Conservation (phyloP, 2,329 filamentous ascomycete genomes). For the Pestalotiopsis sp. region DNA sequence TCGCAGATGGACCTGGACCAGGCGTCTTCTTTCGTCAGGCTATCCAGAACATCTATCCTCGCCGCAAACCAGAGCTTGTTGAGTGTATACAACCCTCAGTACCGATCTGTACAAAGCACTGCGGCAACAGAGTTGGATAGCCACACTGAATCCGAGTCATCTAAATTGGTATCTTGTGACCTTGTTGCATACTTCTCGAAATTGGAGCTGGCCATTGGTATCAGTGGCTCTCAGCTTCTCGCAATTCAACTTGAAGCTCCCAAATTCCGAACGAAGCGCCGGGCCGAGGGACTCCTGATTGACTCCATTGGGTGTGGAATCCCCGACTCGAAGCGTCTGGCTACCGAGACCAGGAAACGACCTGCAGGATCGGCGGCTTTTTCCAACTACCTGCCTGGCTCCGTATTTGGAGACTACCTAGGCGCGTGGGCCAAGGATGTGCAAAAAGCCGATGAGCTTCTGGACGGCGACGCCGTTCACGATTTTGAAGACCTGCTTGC, state of each 20-base stretch:
- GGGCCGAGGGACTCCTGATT: slow-evolving; percentile 65
- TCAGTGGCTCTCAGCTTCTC: slow-evolving; percentile 65
- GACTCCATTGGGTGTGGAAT: slow-evolving; percentile 74
- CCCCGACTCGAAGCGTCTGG: slow-evolving; percentile 38
- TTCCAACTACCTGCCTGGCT: slow-evolving; percentile 48
- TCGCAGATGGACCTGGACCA: slow-evolving; percentile 54
- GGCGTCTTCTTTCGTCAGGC: slow-evolving; percentile 64
- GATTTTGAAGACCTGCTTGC: slow-evolving; percentile 55
- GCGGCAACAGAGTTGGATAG: slow-evolving; percentile 46
- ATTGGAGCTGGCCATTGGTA: slow-evolving; percentile 66
- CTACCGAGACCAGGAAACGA: slow-evolving; percentile 30
- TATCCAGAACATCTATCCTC: slow-evolving; percentile 69
- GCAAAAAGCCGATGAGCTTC: slow-evolving; percentile 48
- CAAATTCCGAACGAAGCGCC: slow-evolving; percentile 55
- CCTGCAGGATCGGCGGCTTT: slow-evolving; percentile 35
- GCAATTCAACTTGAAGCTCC: slow-evolving; percentile 71
- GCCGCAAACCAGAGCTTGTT: slow-evolving; percentile 59
- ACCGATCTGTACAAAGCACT: slow-evolving; percentile 60
- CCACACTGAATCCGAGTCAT: slow-evolving; percentile 34
- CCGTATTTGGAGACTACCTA: slow-evolving; percentile 52
- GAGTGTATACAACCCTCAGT: slow-evolving; percentile 70
- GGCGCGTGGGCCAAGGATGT: slow-evolving; percentile 46
- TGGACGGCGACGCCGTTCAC: slow-evolving; percentile 46
- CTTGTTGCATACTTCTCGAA: slow-evolving; percentile 67
- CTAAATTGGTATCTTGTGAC: slow-evolving; percentile 38